These are phyloP conservation scores for Saposhnikovia divaricata DNA, from an alignment of 129 eudicot genomes.

Conservation along the genomic window DNA sequence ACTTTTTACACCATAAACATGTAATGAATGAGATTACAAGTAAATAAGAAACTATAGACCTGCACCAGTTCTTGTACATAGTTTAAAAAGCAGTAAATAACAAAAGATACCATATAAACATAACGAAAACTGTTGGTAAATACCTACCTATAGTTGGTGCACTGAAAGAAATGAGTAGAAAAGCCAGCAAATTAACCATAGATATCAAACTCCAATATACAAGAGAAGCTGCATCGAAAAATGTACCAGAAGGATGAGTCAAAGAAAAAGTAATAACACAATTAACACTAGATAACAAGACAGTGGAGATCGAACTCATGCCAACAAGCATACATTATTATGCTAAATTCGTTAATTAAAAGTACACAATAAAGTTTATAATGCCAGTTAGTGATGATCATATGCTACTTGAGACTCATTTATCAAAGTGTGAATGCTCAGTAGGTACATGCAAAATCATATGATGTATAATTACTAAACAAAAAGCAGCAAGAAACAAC, in stretches of 20 bases:
- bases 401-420: neutral
- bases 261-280: neutral
- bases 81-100: neutral
- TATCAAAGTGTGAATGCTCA: neutral
- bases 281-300: neutral
- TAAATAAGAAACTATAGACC: neutral
- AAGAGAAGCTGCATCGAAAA: conserved; percentile 14
- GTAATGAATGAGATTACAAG: neutral
- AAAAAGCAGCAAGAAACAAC: neutral
- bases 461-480: neutral
- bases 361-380: neutral
- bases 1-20: neutral
- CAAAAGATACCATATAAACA: neutral
- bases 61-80: neutral
- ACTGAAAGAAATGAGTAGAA: conserved; percentile 10
- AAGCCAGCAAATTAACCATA: conserved; percentile 13
- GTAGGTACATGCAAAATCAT: neutral
- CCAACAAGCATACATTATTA: neutral
- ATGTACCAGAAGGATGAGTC: neutral
- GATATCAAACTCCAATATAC: conserved; percentile 21
- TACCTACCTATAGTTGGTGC: conserved; percentile 11
- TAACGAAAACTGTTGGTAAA: neutral
- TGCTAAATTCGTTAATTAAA: neutral
- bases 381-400: neutral
- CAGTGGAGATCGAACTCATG: neutral